A percentile compares a stretch with the other conserved stretches of the same genome.
Conservation (phyloP, 2,329 filamentous ascomycete genomes). For the Penicillium corylophilum region DNA sequence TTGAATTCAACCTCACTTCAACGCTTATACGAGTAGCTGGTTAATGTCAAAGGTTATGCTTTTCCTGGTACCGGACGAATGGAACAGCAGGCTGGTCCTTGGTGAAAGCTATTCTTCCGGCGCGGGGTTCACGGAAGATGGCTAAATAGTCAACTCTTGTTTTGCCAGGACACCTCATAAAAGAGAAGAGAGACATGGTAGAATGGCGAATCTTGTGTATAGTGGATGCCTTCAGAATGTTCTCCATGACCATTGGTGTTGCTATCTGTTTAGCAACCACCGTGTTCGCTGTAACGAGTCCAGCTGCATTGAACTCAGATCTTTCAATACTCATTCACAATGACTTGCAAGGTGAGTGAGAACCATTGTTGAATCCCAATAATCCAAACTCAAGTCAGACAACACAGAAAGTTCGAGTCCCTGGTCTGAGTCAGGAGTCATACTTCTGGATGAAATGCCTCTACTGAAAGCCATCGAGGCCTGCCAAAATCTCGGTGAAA, state of each 20-base stretch:
- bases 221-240: conserved; percentile 3
- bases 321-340: conserved; percentile 22
- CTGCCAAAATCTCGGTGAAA: conserved; percentile 17
- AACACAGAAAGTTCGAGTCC: conserved; percentile 17
- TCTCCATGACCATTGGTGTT: neutral
- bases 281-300: conserved; percentile 10
- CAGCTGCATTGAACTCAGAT: conserved; percentile 13
- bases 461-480: conserved; percentile 13
- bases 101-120: conserved; percentile 11
- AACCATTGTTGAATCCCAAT: too few relatives aligned
- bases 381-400: neutral
- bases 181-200: neutral
- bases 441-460: conserved; percentile 17
- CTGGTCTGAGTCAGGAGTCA: conserved; percentile 12
- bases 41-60: neutral
- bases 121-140: conserved; percentile 10
- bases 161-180: neutral
- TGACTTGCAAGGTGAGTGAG: conserved; percentile 15
- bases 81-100: neutral
- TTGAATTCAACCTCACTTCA: neutral
- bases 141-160: neutral
- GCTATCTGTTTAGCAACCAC: conserved; percentile 2
- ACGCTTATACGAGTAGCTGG: neutral
- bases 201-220: neutral
- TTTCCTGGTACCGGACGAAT: conserved; percentile 4